Evolutionary conservation across 148 eudicot genomes (phyloP).

Genomic region (Rhododendron ferrugineum): DNA sequence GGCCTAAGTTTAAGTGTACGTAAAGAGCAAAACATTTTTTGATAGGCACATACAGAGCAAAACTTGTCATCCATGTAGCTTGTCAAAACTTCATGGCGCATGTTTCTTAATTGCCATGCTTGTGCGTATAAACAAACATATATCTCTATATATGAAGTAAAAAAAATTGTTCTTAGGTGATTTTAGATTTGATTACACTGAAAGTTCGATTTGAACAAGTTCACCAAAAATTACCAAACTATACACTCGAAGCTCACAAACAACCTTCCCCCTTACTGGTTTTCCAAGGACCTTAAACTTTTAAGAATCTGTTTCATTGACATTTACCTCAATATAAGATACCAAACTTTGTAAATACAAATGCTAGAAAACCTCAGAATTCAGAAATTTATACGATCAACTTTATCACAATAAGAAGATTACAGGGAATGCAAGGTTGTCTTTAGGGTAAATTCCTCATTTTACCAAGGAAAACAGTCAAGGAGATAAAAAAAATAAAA

Average conservation of each 20-base stretch:
- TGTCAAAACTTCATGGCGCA: background rate
- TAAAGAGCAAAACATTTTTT: no score
- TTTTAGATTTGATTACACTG: background rate
- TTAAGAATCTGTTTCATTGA: no score
- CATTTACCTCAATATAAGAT: background rate
- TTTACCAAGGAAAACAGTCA: background rate
- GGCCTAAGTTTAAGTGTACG: no score
- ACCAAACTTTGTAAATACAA: background rate
- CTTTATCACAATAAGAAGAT: no score
- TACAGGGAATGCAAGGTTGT: no score
- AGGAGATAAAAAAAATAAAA: no score
- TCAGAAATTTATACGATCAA: no score
- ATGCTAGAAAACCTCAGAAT: no score
- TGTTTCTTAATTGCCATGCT: background rate
- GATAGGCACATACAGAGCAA: background rate
- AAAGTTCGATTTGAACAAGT: background rate
- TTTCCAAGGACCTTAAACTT: background rate
- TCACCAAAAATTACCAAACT: background rate
- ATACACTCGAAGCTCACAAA: background rate
- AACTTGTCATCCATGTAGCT: background rate
- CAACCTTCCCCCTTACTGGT: background rate
- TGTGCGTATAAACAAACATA: background rate
- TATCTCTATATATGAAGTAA: no score
- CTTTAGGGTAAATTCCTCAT: background rate
- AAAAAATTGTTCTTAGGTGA: background rate